Percentiles rank a stretch among this genome's conserved stretches.
phyloP scores from a whole-genome alignment of 352 stramenopile genomes.

The Pythium volutum region DNA sequence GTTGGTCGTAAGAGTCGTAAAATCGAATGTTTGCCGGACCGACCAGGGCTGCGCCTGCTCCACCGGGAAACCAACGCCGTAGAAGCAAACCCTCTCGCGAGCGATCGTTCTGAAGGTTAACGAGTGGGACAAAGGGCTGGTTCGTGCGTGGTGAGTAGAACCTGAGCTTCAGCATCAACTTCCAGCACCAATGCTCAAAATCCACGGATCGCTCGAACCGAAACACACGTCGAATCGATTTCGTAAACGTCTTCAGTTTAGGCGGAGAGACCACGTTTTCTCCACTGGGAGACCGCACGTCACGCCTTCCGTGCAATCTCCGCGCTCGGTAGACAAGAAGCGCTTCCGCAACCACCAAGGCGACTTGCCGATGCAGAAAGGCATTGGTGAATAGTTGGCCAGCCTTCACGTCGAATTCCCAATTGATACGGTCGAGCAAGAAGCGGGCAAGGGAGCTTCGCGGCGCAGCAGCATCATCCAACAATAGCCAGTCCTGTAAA shows the following conservation, averaged over 20 bases:
- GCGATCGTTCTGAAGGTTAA: conserved; percentile 69
- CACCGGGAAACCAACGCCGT: conserved; percentile 67
- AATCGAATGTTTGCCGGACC: conserved; percentile 39
- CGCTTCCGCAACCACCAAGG: conserved; percentile 73
- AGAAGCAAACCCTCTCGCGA: conserved; percentile 73
- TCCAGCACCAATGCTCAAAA: conserved; percentile 85
- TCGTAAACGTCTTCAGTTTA: conserved; percentile 39
- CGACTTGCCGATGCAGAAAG: conserved; percentile 75
- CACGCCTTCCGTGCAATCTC: conserved; percentile 27
- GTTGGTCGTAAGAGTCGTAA: conserved; percentile 45
- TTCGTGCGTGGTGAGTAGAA: conserved; percentile 77
- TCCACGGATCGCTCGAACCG: conserved; percentile 65
- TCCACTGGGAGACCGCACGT: conserved; percentile 10
- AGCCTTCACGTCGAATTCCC: conserved; percentile 72
- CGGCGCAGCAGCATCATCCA: conserved; percentile 64
- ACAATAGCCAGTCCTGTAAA: conserved; percentile 77
- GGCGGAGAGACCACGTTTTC: conserved; percentile 18
- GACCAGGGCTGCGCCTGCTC: conserved; percentile 20
- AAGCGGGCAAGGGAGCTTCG: conserved; percentile 68
- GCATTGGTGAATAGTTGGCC: conserved; percentile 61
- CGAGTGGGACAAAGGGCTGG: conserved; percentile 61
- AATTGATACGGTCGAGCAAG: conserved; percentile 82
- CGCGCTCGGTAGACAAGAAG: conserved; percentile 65
- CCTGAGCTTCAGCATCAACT: conserved; percentile 74
- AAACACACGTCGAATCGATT: conserved; percentile 71